Evolutionary conservation across 148 eudicot genomes (phyloP), one percentile per base, ranked within the genome.

Genomic region (Drosera capensis): DNA sequence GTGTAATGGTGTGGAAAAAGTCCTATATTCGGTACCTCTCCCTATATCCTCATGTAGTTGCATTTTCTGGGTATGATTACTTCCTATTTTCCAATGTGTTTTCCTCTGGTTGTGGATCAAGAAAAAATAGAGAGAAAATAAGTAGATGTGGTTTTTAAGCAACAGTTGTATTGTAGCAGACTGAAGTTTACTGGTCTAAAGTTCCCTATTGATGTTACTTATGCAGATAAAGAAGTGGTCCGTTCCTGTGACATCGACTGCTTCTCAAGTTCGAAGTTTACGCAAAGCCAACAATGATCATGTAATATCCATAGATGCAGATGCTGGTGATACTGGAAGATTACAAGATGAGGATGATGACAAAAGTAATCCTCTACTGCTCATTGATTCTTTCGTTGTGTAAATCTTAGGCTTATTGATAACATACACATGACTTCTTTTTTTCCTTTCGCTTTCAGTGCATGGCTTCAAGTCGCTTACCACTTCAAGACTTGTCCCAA

Each of bases 391-490:
- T n/a, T n/a, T n/a, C n/a, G n/a, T n/a, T n/a, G n/a, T n/a, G n/a
- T n/a, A n/a, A n/a, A n/a, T n/a, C n/a, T n/a, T n/a, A n/a, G n/a
- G n/a, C n/a, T n/a, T n/a, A n/a, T n/a, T n/a, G n/a, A n/a, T n/a
- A n/a, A n/a, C n/a, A 34, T 38, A 14, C 34, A n/a, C 25, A 14
- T 43, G 21, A 40, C 54, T 37, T 55, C 37, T 14, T n/a, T n/a
- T 44, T 11, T 36, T 5, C 29, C 56, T 23, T 14, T 49, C 20
- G 55, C 51, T 39, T 46, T 54, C 80, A 90, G 99, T 93, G 58
- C 99, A 90, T 60, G 99, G 99, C 57, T 90, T 90, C 67, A 90
- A 80, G 77, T 90, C 99, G 29, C 85, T 90, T 44, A 71, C 99
- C 23, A 75, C 85, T 7, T 90, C 95, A 28, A 73, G 67, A 47